A percentile compares a stretch with the other conserved stretches of the same genome.
Conservation (phyloP, 345 rosid species). For the Citrus glauca region DNA sequence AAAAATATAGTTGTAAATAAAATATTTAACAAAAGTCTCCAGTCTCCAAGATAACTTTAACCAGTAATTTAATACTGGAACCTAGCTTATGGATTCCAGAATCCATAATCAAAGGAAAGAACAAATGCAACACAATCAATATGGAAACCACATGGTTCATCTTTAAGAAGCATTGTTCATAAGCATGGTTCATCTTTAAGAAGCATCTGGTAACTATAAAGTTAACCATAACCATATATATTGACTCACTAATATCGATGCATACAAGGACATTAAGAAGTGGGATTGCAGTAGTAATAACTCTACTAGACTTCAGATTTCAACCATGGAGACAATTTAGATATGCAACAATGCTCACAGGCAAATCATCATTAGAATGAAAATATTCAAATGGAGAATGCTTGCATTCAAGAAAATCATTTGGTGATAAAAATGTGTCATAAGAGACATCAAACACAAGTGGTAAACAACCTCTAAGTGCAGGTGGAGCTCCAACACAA, state of each 20-base stretch:
- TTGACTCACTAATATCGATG: background rate
- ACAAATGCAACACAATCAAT: background rate
- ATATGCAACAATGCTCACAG: background rate
- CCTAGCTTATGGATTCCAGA: background rate
- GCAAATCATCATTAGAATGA: background rate
- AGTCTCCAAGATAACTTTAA: background rate
- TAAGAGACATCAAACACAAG: background rate
- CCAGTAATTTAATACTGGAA: background rate
- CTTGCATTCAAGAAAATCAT: background rate
- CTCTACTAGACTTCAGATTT: background rate
- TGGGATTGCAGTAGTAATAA: background rate
- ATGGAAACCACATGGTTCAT: background rate
- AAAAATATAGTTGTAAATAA: background rate
- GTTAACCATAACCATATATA: background rate
- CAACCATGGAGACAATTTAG: background rate
- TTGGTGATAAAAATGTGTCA: background rate
- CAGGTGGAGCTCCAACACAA: conserved; percentile 85
- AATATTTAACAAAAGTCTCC: background rate
- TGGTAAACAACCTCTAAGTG: conserved; percentile 51
- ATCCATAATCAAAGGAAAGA: background rate
- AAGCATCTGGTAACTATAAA: background rate
- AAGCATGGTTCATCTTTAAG: background rate
- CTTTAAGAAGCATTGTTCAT: background rate
- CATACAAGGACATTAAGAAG: background rate
- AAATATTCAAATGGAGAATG: background rate